Evolutionary conservation across 2,329 filamentous ascomycete genomes (phyloP), one percentile per base, ranked within the genome.

Genomic region (Hyphodiscus sp.): DNA sequence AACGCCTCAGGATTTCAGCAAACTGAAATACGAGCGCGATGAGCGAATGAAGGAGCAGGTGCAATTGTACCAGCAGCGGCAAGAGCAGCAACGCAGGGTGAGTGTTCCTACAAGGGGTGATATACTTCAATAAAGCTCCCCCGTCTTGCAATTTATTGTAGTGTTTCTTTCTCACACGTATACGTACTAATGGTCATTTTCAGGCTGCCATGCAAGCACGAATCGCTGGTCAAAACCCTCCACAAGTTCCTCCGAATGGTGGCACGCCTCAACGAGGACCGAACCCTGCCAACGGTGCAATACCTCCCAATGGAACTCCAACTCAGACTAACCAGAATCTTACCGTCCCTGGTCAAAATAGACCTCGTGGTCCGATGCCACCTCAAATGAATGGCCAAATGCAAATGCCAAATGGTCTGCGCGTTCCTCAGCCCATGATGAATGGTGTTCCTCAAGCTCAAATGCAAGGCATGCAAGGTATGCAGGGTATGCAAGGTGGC

Each of bases 1-100:
- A 16, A 95, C 91, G 0, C 94, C 94, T 0, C 82, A 89, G 63
- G 90, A 97, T 61, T 96, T 96, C 68, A 96, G 91, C 66, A 79
- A 89, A 50, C 78, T 96, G 66, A 91, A 94, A 62, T 86, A 87
- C 72, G 92, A 97, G 66, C 83, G 89, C 45, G 92, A 97, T 63
- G 78, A 91, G 65, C 77, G 78, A 58, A 65, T 85, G 53, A 77
- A 77, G 19, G 81, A 85, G 67, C 78, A 79, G 64, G 76, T 85
- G 73, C 73, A 75, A 49, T 73, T 77, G 57, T 75, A 64, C 18
- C 64, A 67, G 50, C 58, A 58, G 58, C 62, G 63, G 58, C 62
- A 67, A 55, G 71, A 74, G 62, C 70, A 72, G 57, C 74, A 78
- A 58, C 73, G 80, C 67, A 74, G 78, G 70, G 80, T 81, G 75